Evolutionary conservation across 768 basidiomycete genomes (phyloP), one percentile per base, ranked within the genome.

Genomic region (Macrolepiota fuliginosa): DNA sequence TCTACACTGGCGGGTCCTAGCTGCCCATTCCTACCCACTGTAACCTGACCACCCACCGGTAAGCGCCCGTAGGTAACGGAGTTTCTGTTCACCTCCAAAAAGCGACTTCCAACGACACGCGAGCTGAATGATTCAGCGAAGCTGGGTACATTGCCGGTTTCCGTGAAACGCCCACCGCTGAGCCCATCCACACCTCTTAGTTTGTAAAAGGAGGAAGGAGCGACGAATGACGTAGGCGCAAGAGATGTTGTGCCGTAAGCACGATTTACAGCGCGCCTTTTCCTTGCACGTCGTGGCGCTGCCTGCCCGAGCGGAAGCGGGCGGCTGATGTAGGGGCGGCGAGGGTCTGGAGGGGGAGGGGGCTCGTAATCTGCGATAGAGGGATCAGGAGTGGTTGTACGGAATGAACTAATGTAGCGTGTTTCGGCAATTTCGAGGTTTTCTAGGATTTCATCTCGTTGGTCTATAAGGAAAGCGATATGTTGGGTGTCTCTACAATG

Each of bases 361-460:
- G 81, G 79, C 62, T 82, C 76, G 54, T 82, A 81, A 70, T 89
- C 86, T 12, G 82, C 76, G 56, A 90, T 78, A 6, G 89, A 89
- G 19, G 89, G 88, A 61, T 89, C 88, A 3, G 89, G 89, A 0
- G 88, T 91, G 0, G 87, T 85, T 10, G 89, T 74, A 15, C 83
- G 78, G 77, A 92, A 93, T 4, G 88, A 92, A 59, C 79, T 79
- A 64, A 91, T 91, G 67, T 92, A 94, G 67, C 81, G 83, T 11
- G 88, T 84, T 74, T 92, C 91, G 11, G 91, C 90, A 56, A 88
- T 83, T 75, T 94, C 91, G 9, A 94, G 79, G 63, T 89, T 86
- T 65, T 91, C 87, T n/a, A 94, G 73, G 22, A 92, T 84, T 67
- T 83, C 81, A 63, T 92, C 91, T 29, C 92, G 81, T 69, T 92